Evolutionary conservation across 2,329 filamentous ascomycete genomes (phyloP).

Genomic region (Metarhizium rileyi): DNA sequence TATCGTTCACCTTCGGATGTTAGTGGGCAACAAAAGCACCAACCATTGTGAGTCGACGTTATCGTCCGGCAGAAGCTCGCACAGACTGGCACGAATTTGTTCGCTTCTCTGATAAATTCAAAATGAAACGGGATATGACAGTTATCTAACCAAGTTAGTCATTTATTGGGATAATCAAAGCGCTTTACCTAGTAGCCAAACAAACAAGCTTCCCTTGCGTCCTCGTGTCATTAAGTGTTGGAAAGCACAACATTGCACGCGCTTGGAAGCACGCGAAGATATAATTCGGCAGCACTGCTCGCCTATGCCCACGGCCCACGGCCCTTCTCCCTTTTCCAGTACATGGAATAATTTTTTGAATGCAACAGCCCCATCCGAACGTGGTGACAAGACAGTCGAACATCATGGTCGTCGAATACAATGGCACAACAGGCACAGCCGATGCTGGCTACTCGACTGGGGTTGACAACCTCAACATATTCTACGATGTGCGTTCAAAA

Average conservation of each 20-base stretch:
- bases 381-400: constrained; percentile 1
- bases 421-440: constrained; percentile 39
- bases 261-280: neutral
- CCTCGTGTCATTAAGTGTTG: neutral
- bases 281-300: neutral
- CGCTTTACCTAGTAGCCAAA: neutral
- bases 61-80: neutral
- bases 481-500: constrained; percentile 56
- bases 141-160: neutral
- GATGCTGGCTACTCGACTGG: constrained; percentile 40
- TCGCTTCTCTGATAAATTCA: neutral
- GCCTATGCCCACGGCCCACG: neutral
- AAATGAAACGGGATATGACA: neutral
- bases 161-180: neutral
- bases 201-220: neutral
- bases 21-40: neutral
- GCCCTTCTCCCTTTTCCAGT: neutral
- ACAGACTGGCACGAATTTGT: neutral
- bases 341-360: no score
- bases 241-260: neutral
- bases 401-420: constrained; percentile 32
- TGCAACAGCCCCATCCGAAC: neutral
- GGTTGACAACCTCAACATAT: constrained; percentile 69
- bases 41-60: neutral
- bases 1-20: neutral